Evolutionary conservation across 2,329 filamentous ascomycete genomes (phyloP).

Genomic region (Periconia sp.): DNA sequence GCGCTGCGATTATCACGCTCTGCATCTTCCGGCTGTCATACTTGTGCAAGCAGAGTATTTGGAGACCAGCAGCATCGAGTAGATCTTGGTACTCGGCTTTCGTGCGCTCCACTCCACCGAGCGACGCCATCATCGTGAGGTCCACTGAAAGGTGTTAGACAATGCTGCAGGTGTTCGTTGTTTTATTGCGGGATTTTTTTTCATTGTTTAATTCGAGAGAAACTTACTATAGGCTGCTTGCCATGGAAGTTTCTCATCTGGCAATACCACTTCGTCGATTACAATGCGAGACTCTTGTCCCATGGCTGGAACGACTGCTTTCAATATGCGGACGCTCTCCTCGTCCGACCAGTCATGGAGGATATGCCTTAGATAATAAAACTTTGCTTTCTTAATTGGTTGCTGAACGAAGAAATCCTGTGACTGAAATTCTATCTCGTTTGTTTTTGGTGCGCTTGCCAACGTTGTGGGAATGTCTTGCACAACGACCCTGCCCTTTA

Average conservation of each 20-base stretch:
- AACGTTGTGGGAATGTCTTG: conserved; percentile 35
- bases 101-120: conserved; percentile 35
- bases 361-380: conserved; percentile 41
- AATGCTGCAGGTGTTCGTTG: not conserved
- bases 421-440: conserved; percentile 33
- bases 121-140: conserved; percentile 29
- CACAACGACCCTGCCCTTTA: conserved; percentile 26
- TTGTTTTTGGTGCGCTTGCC: conserved; percentile 13
- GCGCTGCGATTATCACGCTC: conserved; percentile 27
- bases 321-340: conserved; percentile 33
- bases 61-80: conserved; percentile 30
- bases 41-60: conserved; percentile 27
- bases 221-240: conserved; percentile 28
- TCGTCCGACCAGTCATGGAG: conserved; percentile 43
- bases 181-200: not conserved
- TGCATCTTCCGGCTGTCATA: conserved; percentile 36
- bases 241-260: conserved; percentile 36
- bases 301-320: conserved; percentile 32
- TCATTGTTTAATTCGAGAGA: not conserved
- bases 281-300: conserved; percentile 33
- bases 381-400: conserved; percentile 33
- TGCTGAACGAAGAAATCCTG: conserved; percentile 44
- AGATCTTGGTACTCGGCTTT: conserved; percentile 24
- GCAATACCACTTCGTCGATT: conserved; percentile 40
- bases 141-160: conserved; percentile 21